Conservation (phyloP, 2,329 filamentous ascomycete genomes). For the Dryadomyces sulphureus region DNA sequence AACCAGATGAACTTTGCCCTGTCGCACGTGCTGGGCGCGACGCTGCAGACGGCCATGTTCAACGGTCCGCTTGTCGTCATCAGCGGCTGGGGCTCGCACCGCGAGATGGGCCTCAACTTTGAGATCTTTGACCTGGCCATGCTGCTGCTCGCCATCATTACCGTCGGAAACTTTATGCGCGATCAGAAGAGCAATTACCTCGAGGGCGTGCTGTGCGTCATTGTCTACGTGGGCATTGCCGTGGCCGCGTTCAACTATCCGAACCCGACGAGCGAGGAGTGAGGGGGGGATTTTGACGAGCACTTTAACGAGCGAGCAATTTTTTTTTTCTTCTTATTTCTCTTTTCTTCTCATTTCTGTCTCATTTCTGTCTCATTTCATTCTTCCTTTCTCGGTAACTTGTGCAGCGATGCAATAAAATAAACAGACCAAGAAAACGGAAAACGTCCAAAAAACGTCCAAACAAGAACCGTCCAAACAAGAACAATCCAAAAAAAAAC, state of each 20-base stretch:
- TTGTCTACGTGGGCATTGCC: conserved; percentile 47
- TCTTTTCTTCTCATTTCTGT: too few species aligned
- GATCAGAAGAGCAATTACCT: conserved; percentile 87
- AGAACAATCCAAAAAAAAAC: too few species aligned
- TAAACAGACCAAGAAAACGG: too few species aligned
- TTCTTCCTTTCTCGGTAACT: too few species aligned
- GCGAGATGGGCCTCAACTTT: conserved; percentile 67
- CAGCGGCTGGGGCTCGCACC: conserved; percentile 63
- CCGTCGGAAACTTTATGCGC: conserved; percentile 73
- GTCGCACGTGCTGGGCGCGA: conserved; percentile 73
- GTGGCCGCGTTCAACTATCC: conserved; percentile 22
- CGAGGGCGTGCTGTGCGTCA: conserved; percentile 67
- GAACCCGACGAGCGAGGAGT: conserved; percentile 1
- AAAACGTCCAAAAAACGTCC: too few species aligned
- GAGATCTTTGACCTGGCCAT: conserved; percentile 75
- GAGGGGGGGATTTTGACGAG: too few species aligned
- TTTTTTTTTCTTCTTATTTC: background rate
- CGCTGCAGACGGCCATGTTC: conserved; percentile 77
- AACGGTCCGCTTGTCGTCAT: conserved; percentile 75
- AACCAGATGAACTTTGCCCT: conserved; percentile 75
- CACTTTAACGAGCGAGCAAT: too few species aligned
- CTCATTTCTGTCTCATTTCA: too few species aligned
- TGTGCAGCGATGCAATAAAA: too few species aligned
- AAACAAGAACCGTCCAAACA: too few species aligned
- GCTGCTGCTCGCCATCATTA: conserved; percentile 69